phyloP scores from a whole-genome alignment of 352 stramenopile species.

The Phytophthora pseudosyringae region DNA sequence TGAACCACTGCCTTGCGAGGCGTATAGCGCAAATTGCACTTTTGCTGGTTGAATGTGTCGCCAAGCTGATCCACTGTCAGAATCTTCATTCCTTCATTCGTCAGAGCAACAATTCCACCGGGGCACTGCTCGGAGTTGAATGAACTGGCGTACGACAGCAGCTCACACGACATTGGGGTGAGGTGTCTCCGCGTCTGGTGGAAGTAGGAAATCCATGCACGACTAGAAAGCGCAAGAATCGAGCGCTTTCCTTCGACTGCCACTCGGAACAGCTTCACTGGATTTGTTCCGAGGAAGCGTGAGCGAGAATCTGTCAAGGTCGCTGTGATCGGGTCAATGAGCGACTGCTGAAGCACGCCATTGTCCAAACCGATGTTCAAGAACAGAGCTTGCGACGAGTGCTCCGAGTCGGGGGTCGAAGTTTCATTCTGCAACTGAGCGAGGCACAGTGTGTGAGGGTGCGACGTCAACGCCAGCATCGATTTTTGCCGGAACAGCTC shows the following conservation, averaged over 20 bases:
- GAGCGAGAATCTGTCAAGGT: constrained; percentile 90
- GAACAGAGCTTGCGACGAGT: constrained; percentile 73
- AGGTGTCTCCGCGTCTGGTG: constrained; percentile 91
- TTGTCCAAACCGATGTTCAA: constrained; percentile 94
- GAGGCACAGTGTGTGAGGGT: constrained; percentile 85
- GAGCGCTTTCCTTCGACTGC: constrained; percentile 86
- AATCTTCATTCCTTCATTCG: constrained; percentile 97
- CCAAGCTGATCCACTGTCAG: constrained; percentile 95
- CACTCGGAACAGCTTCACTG: constrained; percentile 96
- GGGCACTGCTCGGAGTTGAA: constrained; percentile 97
- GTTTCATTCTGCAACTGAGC: constrained; percentile 81
- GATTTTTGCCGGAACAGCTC: constrained; percentile 90
- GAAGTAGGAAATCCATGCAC: constrained; percentile 97
- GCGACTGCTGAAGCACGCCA: constrained; percentile 94
- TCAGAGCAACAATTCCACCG: constrained; percentile 97
- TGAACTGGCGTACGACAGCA: constrained; percentile 94
- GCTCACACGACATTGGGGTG: constrained; percentile 96
- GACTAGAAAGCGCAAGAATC: constrained; percentile 95
- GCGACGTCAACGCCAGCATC: constrained; percentile 80
- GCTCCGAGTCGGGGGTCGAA: constrained; percentile 54
- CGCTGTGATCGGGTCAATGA: constrained; percentile 89
- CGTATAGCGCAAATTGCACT: constrained; percentile 96
- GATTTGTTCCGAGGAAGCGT: constrained; percentile 94
- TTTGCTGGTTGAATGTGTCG: constrained; percentile 98
- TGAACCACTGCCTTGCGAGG: constrained; percentile 96